These are phyloP conservation scores for Hypoxylon fragiforme DNA, from an alignment of 495 filamentous ascomycete genomes.

Conservation along the genomic window DNA sequence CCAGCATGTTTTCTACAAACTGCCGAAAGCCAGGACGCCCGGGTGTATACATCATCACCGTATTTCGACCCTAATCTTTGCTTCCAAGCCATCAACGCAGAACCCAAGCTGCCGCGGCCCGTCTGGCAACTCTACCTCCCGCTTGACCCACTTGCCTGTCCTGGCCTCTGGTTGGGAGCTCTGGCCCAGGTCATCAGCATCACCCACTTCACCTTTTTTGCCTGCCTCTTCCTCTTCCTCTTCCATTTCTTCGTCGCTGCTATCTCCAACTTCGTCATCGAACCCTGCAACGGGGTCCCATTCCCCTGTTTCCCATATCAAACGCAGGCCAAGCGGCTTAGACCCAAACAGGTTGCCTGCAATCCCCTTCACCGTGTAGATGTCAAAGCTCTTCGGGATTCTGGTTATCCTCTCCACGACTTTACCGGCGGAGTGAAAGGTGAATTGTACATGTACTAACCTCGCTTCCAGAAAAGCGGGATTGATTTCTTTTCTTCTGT, in stretches of 20 bases:
- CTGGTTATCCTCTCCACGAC: conserved; percentile 44
- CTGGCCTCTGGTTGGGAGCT: conserved; percentile 26
- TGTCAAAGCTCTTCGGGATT: conserved; percentile 74
- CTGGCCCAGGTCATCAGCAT: conserved; percentile 4
- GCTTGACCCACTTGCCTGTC: conserved; percentile 61
- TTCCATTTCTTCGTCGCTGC: conserved; percentile 57
- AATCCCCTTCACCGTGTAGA: conserved; percentile 80
- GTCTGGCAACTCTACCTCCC: conserved; percentile 81
- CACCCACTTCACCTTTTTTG: conserved; percentile 21
- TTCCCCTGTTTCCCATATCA: conserved; percentile 84
- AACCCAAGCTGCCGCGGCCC: conserved; percentile 80
- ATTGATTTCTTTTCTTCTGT: conserved; percentile 57
- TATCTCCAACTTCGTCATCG: conserved; percentile 61
- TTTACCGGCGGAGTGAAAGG: conserved; percentile 37
- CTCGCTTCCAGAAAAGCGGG: conserved; percentile 73
- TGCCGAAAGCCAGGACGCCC: too few species aligned
- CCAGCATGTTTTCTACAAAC: too few species aligned
- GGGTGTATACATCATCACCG: conserved; percentile 10
- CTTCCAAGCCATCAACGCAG: conserved; percentile 72
- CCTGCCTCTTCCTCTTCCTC: conserved; percentile 34
- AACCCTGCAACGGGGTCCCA: conserved; percentile 74
- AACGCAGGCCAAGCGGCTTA: conserved; percentile 60
- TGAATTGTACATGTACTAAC: conserved; percentile 67
- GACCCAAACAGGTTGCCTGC: conserved; percentile 71
- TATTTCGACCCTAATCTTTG: conserved; percentile 67